Conservation (phyloP, 805 yeast genomes). For the Wickerhamiella cacticola region DNA sequence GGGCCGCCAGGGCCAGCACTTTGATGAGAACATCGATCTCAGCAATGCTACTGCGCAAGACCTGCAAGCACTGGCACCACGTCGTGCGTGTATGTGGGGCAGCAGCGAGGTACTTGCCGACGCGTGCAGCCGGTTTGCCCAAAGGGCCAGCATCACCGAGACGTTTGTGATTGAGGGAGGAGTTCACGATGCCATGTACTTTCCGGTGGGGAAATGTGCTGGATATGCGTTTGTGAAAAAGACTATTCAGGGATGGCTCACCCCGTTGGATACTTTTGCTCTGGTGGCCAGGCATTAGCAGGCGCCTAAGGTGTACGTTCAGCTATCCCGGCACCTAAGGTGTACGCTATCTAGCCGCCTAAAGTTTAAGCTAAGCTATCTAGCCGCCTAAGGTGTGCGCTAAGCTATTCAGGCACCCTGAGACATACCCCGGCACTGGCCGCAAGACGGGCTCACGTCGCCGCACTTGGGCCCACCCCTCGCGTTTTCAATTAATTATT, state of each 20-base stretch:
- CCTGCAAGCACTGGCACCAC: slow-evolving; percentile 1
- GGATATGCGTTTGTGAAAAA: background rate
- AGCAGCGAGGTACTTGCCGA: slow-evolving; percentile 7
- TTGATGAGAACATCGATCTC: slow-evolving; percentile 5
- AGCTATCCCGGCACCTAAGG: too few species aligned
- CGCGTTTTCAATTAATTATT: too few species aligned
- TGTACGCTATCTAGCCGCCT: too few species aligned
- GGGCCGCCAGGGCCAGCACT: too few species aligned
- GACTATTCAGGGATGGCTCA: background rate
- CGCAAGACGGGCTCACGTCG: too few species aligned
- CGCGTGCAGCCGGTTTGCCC: background rate
- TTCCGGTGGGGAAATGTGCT: background rate
- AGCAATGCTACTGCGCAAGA: background rate
- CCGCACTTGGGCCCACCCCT: too few species aligned
- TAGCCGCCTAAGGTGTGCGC: too few species aligned
- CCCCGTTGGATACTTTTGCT: background rate
- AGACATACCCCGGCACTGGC: too few species aligned
- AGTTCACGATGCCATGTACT: slow-evolving; percentile 5
- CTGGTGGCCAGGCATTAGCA: too few species aligned
- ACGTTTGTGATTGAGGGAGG: background rate
- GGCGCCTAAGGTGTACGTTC: too few species aligned
- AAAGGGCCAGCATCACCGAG: slow-evolving; percentile 6
- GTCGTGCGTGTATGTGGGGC: slow-evolving; percentile 3
- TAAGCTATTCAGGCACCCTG: too few species aligned
- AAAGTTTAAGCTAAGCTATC: too few species aligned